These are phyloP conservation scores for Dactylellina sp. DNA, from an alignment of 2,329 filamentous ascomycete genomes.

Conservation along the genomic window DNA sequence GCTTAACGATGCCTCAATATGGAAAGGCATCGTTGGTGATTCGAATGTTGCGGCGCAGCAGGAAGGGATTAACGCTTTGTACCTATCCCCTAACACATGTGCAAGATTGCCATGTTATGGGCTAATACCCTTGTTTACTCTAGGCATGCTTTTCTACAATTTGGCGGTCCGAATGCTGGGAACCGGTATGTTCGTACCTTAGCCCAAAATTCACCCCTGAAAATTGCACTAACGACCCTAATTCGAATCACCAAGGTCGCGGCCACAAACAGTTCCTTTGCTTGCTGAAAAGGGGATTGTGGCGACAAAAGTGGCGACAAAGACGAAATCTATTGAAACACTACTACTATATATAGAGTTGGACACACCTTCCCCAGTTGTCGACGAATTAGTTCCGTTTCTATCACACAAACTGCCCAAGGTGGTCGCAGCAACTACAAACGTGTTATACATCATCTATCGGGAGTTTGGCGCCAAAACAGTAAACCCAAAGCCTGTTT, in stretches of 20 bases:
- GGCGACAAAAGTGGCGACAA: slow-evolving; percentile 87
- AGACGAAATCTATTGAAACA: slow-evolving; percentile 86
- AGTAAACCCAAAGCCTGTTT: slow-evolving; percentile 88
- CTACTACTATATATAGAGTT: slow-evolving; percentile 89
- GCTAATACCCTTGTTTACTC: background rate
- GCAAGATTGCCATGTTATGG: background rate
- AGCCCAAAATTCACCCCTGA: background rate
- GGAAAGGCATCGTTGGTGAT: slow-evolving; percentile 92
- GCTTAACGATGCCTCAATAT: slow-evolving; percentile 82
- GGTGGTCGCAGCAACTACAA: slow-evolving; percentile 79
- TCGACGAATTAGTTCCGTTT: slow-evolving; percentile 88
- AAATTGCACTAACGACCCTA: slow-evolving; percentile 1
- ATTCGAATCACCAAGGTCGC: slow-evolving; percentile 70
- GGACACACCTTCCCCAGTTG: slow-evolving; percentile 83
- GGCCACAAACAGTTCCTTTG: slow-evolving; percentile 77
- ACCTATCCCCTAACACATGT: slow-evolving; percentile 62
- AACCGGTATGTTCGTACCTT: slow-evolving; percentile 69
- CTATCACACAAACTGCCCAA: slow-evolving; percentile 92
- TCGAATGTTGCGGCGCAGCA: slow-evolving; percentile 97
- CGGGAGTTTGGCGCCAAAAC: slow-evolving; percentile 96
- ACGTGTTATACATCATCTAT: slow-evolving; percentile 83
- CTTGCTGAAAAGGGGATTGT: slow-evolving; percentile 92
- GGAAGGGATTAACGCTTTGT: slow-evolving; percentile 87
- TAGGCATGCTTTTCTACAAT: slow-evolving; percentile 81
- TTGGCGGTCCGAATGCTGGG: slow-evolving; percentile 82